phyloP scores from a whole-genome alignment of 768 basidiomycete genomes.

The Pleurotus platypus region DNA sequence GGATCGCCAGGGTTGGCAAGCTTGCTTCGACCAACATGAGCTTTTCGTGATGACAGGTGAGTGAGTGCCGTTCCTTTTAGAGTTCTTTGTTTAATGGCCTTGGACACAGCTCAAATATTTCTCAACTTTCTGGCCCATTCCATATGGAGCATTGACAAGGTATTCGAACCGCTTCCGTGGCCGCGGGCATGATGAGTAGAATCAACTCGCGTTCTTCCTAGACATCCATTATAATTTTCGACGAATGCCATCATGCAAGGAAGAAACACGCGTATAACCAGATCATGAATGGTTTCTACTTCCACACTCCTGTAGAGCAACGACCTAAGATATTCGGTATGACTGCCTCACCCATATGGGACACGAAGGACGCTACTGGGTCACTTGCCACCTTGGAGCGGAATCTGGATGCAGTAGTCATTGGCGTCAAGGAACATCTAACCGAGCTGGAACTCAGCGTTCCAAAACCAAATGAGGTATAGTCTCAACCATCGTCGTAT shows the following conservation, averaged over 20 bases:
- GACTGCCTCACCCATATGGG: constrained; percentile 90
- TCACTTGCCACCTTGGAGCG: constrained; percentile 64
- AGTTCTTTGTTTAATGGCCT: not conserved
- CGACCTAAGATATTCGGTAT: constrained; percentile 91
- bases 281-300: constrained; percentile 60
- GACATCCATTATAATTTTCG: constrained; percentile 70
- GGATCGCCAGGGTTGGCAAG: constrained; percentile 62
- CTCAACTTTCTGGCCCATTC: constrained; percentile 79
- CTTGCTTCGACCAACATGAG: constrained; percentile 59
- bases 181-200: not conserved
- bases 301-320: constrained; percentile 25
- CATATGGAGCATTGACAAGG: constrained; percentile 70
- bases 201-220: constrained; percentile 2
- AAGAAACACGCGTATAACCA: constrained; percentile 76
- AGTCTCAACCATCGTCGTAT: constrained; percentile 11
- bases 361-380: constrained; percentile 60
- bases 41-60: constrained; percentile 85
- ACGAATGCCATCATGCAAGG: constrained; percentile 78
- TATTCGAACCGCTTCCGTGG: constrained; percentile 11
- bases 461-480: constrained; percentile 64
- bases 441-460: constrained; percentile 62
- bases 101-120: constrained; percentile 71
- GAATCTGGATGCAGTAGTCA: constrained; percentile 70
- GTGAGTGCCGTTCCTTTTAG: constrained; percentile 8
- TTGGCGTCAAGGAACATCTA: constrained; percentile 68